These are phyloP conservation scores for Backusella australiensis DNA, from an alignment of 192 early-diverging fungal genomes.

Conservation along the genomic window DNA sequence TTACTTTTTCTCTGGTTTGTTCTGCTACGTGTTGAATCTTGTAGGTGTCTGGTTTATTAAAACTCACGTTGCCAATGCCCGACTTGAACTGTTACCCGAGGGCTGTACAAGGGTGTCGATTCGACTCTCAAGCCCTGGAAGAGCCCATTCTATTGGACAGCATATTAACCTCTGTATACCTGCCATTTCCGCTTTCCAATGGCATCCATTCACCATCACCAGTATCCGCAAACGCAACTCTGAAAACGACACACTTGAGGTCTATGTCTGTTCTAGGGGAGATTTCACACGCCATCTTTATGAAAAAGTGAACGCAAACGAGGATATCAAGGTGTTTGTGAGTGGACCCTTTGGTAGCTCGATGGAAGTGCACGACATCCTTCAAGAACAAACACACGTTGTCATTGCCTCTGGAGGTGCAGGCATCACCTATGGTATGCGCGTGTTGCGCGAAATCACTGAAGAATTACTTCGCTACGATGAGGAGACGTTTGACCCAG, in stretches of 20 bases:
- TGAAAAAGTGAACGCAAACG: constrained; percentile 31
- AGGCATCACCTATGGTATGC: constrained; percentile 44
- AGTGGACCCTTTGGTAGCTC: constrained; percentile 40
- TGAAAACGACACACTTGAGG: constrained; percentile 21
- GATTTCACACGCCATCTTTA: constrained; percentile 39
- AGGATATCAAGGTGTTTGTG: constrained; percentile 36
- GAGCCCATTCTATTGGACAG: constrained; percentile 38
- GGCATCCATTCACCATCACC: constrained; percentile 57
- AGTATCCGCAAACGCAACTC: constrained; percentile 13
- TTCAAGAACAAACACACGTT: constrained; percentile 10
- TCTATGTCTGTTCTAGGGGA: constrained; percentile 43
- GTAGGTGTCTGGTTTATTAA: constrained; percentile 45
- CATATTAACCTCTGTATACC: constrained; percentile 49
- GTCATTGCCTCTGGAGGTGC: constrained; percentile 46
- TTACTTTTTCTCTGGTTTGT: constrained; percentile 42
- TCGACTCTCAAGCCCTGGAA: constrained; percentile 24
- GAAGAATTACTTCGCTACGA: neutral
- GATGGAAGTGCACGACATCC: constrained; percentile 5
- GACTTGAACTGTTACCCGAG: constrained; percentile 32
- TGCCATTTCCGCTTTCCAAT: constrained; percentile 45
- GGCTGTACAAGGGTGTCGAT: constrained; percentile 37
- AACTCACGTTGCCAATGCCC: constrained; percentile 36
- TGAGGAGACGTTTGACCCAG: neutral
- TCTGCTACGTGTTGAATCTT: constrained; percentile 43
- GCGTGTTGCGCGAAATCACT: constrained; percentile 36